Evolutionary conservation across 441 rosid species (phyloP), one percentile per base, ranked within the genome.

Genomic region (Codiaeum variegatum): DNA sequence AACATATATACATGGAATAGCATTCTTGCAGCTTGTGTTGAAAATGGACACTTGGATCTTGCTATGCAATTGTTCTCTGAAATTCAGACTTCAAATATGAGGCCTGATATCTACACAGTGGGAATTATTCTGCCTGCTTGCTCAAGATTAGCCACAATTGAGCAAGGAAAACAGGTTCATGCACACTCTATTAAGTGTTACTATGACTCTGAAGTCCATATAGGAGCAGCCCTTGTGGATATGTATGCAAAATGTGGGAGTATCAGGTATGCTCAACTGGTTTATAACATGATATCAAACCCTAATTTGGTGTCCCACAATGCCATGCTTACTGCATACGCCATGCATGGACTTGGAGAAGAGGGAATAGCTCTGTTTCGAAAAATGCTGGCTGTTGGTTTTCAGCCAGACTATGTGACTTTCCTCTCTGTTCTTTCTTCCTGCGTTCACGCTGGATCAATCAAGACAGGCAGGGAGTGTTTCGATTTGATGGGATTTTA

Each of bases 231-330:
- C 51, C 77, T 79, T 38, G 75, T 94, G 62, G 91, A 92, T 79
- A 94, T 94, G 98, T 94, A 91, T 75, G 87, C 88, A 79, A 91
- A 91, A 80, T 90, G 97, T 15, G 98, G 96, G 32, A 83, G 86
- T 77, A 85, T 91, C 68, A 88, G 83, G 78, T 72, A 72, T 15
- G 92, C 97, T 1, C 68, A 85, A 40, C 46, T 49, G 42, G 73
- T 75, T 24, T 72, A 75, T 72, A 47, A 67, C 56, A 75, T 79
- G 61, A 79, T 79, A 63, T 73, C 78, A 77, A 73, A 85, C 75
- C 60, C 87, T 84, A 84, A 77, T 84, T 78, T 76, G 78, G 83
- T 79, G 44, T 68, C 67, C 82, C 88, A 88, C 94, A 65, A 85
- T 84, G 89, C 80, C 81, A 71, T 82, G 91, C 83, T 96, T 88